Evolutionary conservation across 163 green algal genomes (phyloP).

Genomic region (Coccomyxa subellipsoidea): DNA sequence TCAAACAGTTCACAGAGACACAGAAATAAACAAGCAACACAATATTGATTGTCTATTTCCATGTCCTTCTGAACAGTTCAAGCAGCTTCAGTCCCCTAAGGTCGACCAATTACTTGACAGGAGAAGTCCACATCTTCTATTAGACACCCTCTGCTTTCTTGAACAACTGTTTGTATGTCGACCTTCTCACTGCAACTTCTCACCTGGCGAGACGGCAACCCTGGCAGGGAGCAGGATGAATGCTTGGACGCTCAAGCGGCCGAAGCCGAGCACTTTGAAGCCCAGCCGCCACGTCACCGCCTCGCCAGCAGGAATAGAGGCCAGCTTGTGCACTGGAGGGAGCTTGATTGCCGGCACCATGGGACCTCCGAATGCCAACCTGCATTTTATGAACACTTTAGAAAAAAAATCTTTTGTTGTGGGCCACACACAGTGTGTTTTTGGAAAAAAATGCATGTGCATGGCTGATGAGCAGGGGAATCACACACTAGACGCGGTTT

Average conservation of each 20-base stretch:
- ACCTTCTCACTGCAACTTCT: too few relatives aligned
- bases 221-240: slow-evolving; percentile 22
- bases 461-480: background rate
- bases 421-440: background rate
- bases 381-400: slow-evolving; percentile 5
- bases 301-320: slow-evolving; percentile 16
- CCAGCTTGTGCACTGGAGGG: slow-evolving; percentile 15
- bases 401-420: background rate
- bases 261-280: slow-evolving; percentile 18
- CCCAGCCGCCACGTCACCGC: background rate
- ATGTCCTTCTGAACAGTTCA: too few relatives aligned
- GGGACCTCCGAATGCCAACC: slow-evolving; percentile 25
- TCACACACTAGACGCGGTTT: background rate
- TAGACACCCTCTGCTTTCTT: too few relatives aligned
- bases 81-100: too few relatives aligned
- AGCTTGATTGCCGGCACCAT: slow-evolving; percentile 11
- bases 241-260: slow-evolving; percentile 23
- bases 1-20: background rate
- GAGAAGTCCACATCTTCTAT: too few relatives aligned
- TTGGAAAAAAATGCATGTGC: background rate
- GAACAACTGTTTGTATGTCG: too few relatives aligned
- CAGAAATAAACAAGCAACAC: too few relatives aligned
- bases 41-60: too few relatives aligned
- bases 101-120: too few relatives aligned
- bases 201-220: slow-evolving; percentile 8